Base-by-base conservation (phyloP, 805 yeast species). In the Jamesozyma spencerorum region DNA sequence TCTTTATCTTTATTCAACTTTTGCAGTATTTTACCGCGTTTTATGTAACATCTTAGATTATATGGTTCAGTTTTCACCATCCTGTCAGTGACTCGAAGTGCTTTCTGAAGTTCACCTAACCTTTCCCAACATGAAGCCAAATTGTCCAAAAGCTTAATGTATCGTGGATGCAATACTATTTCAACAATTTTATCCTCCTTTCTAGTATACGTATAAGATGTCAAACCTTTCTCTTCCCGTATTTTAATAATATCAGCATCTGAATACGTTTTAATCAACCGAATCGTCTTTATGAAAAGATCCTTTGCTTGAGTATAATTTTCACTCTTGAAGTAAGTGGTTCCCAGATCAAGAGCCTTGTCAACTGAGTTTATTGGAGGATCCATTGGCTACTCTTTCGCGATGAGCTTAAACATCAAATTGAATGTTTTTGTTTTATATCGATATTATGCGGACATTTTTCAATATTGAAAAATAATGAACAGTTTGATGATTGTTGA, bases 81-180 rank as follows among this genome's bases (percentile, higher is more conserved):
- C 29, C 41, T 51, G 19, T 45, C 45, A 2, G 54, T 45, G 29
- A 48, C 50, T 27, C 40, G 43, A 24, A 52, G 29, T 2, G 62
- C 60, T 18, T 46, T 51, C 4, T 44, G 43, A 11, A 51, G 18
- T 19, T 56, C 51, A 12, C 51, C 50, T 19, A 56, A 18, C 38
- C 54, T 58, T 37, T 55, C 62, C 45, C 53, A 55, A 12, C 57
- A 48, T 0, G 60, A 57, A 6, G 57, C 45, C 5, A 57, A 32
- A 39, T 53, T 54, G 32, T 56, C 63, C 38, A 59, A 37, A 8
- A 58, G 28, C 30, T 51, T 49, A 12, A 48, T 43, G 20, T 51
- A 50, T 32, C 43, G 42, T 2, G 65, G 64, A 38, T 60, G 65
- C 8, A 41, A 24, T 2, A 19, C 15, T 4, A 20, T 18, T 27